Base-by-base conservation (phyloP, 2,329 filamentous ascomycete species). In the Scopulariopsis brevicaulis region DNA sequence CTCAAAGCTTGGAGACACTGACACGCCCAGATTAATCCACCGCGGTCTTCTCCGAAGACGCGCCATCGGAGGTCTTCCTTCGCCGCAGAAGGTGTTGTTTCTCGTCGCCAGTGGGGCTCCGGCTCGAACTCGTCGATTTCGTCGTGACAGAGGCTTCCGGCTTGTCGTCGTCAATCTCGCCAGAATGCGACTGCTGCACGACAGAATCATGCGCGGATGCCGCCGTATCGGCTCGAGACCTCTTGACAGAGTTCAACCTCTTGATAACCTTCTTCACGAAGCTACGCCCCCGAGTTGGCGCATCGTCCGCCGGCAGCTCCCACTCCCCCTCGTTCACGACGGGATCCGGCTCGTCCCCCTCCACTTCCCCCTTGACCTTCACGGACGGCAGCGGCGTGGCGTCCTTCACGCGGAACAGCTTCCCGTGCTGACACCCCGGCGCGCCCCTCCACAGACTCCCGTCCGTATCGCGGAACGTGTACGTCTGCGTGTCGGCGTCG, bases 401-500 rank as follows among this genome's bases (percentile, higher is more conserved):
- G 50, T 66, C 62, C 40, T 71, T 68, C 48, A 75, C 71, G 35
- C 70, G 72, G 24, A 69, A 73, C 51, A 82, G 69, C 1, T 67
- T 67, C 20, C 80, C 80, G 62, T 80, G 82, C 53, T 72, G 69
- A 53, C 68, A 71, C 18, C 80, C 80, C 0, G 78, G 73, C 1
- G 73, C 73, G 40, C 77, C 74, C 63, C 80, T 74, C 72, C 77
- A 83, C 62, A 71, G 68, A 58, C 68, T 74, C 53, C 79, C 80
- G 53, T 76, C 70, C 25, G 40, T n/a, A 58, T 80, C 78, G 58
- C 71, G 72, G 67, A 77, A 82, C 22, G 75, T 79, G 68, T 82
- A 82, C 56, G 71, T 68, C 63, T 80, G 73, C 1, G 71, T 75
- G 65, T 82, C 79, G 58, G 78, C 77, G 60, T 83, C 80, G 69